These are phyloP conservation scores for Solanum hybrid DNA, from an alignment of 305 asterid genomes.

Conservation along the genomic window DNA sequence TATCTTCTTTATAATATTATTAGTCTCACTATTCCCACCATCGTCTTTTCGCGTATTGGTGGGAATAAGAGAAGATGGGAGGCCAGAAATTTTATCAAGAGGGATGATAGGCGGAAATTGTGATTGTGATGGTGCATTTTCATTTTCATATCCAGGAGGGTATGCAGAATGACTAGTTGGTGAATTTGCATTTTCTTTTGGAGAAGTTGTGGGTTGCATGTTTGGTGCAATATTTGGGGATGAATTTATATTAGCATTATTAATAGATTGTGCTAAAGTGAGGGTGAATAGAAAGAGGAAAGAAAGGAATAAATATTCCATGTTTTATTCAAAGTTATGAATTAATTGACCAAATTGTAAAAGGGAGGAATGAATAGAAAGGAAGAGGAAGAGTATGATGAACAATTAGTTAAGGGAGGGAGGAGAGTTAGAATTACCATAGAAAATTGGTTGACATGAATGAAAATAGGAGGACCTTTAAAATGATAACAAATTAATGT, in stretches of 20 bases:
- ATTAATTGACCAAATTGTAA: not conserved
- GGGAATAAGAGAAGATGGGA: not conserved
- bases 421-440: not conserved
- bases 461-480: slow-evolving; percentile 19
- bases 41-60: not conserved
- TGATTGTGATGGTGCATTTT: not conserved
- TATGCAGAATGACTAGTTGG: not conserved
- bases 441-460: slow-evolving; percentile 9
- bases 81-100: not conserved
- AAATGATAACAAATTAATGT: not conserved
- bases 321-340: not conserved
- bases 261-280: not conserved
- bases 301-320: not conserved
- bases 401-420: not conserved
- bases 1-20: slow-evolving; percentile 16
- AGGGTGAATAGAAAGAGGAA: not conserved
- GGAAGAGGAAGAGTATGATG: not conserved
- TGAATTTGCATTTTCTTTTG: not conserved
- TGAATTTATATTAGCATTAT: not conserved
- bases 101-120: not conserved
- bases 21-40: not conserved
- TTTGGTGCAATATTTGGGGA: not conserved
- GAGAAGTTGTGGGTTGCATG: not conserved
- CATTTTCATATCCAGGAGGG: slow-evolving; percentile 1
- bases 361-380: not conserved